A percentile compares a stretch with the other conserved stretches of the same genome.
Evolutionary conservation across 805 yeast genomes (phyloP).

Genomic region (Candida germanica): DNA sequence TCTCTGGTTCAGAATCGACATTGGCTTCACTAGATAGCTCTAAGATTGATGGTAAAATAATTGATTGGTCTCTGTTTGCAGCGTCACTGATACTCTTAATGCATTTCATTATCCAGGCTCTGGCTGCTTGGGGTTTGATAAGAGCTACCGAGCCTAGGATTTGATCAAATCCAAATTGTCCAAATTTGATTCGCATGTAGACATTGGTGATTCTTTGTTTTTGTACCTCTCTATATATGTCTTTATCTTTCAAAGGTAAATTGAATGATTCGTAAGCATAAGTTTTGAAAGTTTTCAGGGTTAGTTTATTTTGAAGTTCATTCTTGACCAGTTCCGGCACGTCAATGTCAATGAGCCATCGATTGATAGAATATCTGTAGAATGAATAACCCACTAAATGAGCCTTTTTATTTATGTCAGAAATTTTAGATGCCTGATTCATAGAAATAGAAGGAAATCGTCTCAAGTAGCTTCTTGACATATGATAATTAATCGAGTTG

Average conservation of each 20-base stretch:
- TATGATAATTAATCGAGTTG: slow-evolving; percentile 3
- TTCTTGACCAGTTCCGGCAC: not conserved
- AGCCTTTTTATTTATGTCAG: not conserved
- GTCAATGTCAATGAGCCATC: not conserved
- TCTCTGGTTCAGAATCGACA: too few relatives aligned
- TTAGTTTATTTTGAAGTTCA: not conserved
- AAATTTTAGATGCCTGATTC: not conserved
- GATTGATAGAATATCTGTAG: slow-evolving; percentile 1
- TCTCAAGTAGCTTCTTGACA: not conserved
- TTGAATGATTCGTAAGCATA: not conserved
- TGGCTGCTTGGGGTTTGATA: too few relatives aligned
- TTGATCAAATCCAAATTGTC: slow-evolving; percentile 9
- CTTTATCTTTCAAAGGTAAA: not conserved
- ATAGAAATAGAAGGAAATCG: not conserved
- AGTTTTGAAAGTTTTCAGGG: slow-evolving; percentile 8
- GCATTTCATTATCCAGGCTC: too few relatives aligned
- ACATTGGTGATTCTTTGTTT: slow-evolving; percentile 1
- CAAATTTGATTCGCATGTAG: slow-evolving; percentile 5
- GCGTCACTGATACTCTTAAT: too few relatives aligned
- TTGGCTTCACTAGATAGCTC: too few relatives aligned
- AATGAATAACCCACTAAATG: slow-evolving; percentile 4
- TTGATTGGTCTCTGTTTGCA: too few relatives aligned
- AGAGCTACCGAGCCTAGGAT: slow-evolving; percentile 5
- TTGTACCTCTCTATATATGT: not conserved
- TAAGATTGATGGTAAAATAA: too few relatives aligned